Evolutionary conservation across 768 basidiomycete species (phyloP).

Genomic region (Russula olivacea): DNA sequence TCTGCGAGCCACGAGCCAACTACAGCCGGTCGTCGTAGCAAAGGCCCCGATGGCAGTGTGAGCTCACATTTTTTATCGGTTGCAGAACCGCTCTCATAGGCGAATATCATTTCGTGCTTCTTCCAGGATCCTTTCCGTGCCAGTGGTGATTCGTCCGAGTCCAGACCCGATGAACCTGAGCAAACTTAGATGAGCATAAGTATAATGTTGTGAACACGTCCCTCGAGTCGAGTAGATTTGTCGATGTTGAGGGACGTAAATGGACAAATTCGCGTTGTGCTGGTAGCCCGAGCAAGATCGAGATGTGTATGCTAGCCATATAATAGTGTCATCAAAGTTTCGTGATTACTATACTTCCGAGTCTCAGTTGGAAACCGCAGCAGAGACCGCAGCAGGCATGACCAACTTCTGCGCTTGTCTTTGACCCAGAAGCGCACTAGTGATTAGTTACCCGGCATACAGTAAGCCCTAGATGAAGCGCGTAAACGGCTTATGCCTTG

Average conservation of each 20-base stretch:
- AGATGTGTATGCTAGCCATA: neutral
- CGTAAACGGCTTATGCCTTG: too few species aligned
- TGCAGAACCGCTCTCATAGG: neutral
- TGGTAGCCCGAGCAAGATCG: neutral
- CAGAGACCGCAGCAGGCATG: too few species aligned
- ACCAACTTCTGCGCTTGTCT: too few species aligned
- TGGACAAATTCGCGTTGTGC: too few species aligned
- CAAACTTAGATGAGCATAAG: neutral
- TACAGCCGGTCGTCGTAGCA: conserved; percentile 9
- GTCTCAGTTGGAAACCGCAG: neutral
- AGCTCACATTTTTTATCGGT: neutral
- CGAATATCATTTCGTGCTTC: neutral
- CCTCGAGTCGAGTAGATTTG: neutral
- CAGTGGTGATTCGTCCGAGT: neutral
- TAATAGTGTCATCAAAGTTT: neutral
- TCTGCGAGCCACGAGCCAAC: neutral
- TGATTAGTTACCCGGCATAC: too few species aligned
- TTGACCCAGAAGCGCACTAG: neutral
- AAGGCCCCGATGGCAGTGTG: conserved; percentile 1
- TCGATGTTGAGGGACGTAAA: neutral
- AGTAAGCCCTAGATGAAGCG: too few species aligned
- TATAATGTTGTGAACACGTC: neutral
- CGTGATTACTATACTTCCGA: neutral
- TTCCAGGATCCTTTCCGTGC: conserved; percentile 3
- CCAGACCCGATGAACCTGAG: too few species aligned